Percentiles rank a stretch among this genome's conserved stretches.
These are phyloP conservation scores for Bipolaris zeicola DNA, from an alignment of 2,329 filamentous ascomycete genomes.

Conservation along the genomic window DNA sequence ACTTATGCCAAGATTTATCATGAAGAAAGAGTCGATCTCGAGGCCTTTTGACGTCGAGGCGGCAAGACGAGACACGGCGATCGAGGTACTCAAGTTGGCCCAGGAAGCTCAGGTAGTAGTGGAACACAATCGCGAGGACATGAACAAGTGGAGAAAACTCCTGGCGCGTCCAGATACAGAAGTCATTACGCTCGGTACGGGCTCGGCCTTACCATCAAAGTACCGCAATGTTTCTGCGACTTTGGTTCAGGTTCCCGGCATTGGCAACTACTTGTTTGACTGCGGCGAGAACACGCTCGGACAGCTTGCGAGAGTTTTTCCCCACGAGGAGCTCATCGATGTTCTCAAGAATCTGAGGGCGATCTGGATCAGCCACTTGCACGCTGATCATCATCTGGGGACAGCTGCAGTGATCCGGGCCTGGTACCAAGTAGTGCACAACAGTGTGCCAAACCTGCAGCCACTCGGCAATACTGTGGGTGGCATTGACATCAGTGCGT, in stretches of 20 bases:
- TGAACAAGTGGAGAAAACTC: constrained; percentile 64
- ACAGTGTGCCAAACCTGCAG: constrained; percentile 35
- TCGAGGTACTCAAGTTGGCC: constrained; percentile 61
- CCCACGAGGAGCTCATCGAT: constrained; percentile 66
- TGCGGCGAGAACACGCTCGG: constrained; percentile 91
- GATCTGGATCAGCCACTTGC: constrained; percentile 93
- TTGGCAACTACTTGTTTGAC: constrained; percentile 89
- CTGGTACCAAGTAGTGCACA: constrained; percentile 69
- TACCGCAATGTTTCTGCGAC: constrained; percentile 95
- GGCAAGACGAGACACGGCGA: constrained; percentile 51
- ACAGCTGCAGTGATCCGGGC: constrained; percentile 79
- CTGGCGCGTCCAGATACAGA: constrained; percentile 78
- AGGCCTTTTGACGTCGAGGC: constrained; percentile 55
- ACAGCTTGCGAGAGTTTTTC: constrained; percentile 78
- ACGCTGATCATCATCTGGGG: constrained; percentile 95
- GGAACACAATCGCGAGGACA: constrained; percentile 49
- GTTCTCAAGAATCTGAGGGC: constrained; percentile 78
- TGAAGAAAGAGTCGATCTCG: constrained; percentile 31
- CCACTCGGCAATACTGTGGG: constrained; percentile 18
- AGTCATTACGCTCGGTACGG: constrained; percentile 86
- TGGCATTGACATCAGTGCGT: constrained; percentile 39
- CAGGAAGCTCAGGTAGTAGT: constrained; percentile 48
- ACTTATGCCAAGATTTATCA: constrained; percentile 54
- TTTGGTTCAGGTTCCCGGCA: constrained; percentile 78
- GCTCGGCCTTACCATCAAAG: constrained; percentile 86